Base-by-base conservation (phyloP, 2,329 filamentous ascomycete species). In the Fusarium sp. region DNA sequence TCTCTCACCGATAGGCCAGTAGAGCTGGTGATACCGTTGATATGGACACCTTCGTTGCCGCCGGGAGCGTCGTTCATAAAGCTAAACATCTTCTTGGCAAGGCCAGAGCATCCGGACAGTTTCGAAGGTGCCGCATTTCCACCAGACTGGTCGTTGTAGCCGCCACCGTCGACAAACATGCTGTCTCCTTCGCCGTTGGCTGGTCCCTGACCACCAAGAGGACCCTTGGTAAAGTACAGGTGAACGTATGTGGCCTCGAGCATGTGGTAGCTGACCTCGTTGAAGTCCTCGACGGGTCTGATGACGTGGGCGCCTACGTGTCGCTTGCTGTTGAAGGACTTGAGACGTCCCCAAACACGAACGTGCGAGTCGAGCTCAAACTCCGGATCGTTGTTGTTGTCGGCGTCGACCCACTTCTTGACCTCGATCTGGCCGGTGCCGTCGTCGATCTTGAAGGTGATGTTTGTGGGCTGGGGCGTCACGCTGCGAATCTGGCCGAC, bases 391-490 rank as follows among this genome's bases (percentile, higher is more conserved):
- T 84, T 83, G 40, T 84, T 80, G 80, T 88, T 88, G 80, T 91
- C 90, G 75, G 88, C 84, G 83, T 96, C 93, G 66, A 94, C 88
- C 93, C 94, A 97, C 82, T 93, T 92, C 86, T 97, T 97, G 76
- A 95, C 95, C 84, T 99, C 97, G 78, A 98, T 92, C 71, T 92
- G 88, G 69, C 95, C 95, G 1, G 97, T 99, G 81, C 97, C 97
- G 84, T 99, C 97, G 84, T 99, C 97, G 78, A 99, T 87, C 79
- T 92, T 94, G 88, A 97, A 97, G 54, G 94, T 98, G 76, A 95
- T 91, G 85, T 98, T 97, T 76, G 96, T 98, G 45, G 93, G 90
- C 85, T 97, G 95, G n/a, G 90, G 89, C 80, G 91, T 93, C 84
- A 98, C 91, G 84, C 92, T 92, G 81, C 95, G 94, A 78, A 99